A percentile compares a stretch with the other conserved stretches of the same genome.
Conservation (phyloP, 1,139 yeast species). For the Candida tropicalis region DNA sequence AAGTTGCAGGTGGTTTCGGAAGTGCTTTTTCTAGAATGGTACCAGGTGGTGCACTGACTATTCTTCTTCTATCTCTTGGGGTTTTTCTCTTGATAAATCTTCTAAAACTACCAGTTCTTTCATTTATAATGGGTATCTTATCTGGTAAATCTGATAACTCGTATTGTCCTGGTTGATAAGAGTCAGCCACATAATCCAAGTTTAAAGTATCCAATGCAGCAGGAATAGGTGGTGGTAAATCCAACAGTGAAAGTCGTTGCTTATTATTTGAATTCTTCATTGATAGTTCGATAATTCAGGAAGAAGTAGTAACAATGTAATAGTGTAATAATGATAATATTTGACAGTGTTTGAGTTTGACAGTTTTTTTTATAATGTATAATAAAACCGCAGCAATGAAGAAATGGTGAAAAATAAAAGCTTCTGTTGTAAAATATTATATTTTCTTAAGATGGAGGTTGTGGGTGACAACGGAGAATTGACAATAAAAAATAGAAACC, state of each 20-base stretch:
- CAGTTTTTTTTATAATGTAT: too few relatives aligned
- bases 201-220: slow-evolving; percentile 16
- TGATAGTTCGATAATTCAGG: too few relatives aligned
- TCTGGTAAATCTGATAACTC: slow-evolving; percentile 34
- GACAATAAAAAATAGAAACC: too few relatives aligned
- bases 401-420: too few relatives aligned
- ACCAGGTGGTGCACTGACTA: slow-evolving; percentile 16
- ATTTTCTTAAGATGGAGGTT: too few relatives aligned
- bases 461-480: too few relatives aligned
- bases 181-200: slow-evolving; percentile 32
- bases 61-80: slow-evolving; percentile 8
- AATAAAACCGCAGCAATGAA: too few relatives aligned
- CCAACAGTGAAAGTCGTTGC: slow-evolving; percentile 12
- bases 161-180: slow-evolving; percentile 31
- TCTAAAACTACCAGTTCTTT: slow-evolving; percentile 25
- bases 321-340: too few relatives aligned
- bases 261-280: slow-evolving; percentile 4
- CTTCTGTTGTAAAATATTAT: too few relatives aligned
- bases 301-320: too few relatives aligned
- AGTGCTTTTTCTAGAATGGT: slow-evolving; percentile 7
- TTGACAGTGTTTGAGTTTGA: too few relatives aligned
- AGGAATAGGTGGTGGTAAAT: slow-evolving; percentile 17
- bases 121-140: slow-evolving; percentile 30
- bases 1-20: slow-evolving; percentile 2
- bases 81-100: slow-evolving; percentile 18